Evolutionary conservation across 2,329 filamentous ascomycete species (phyloP).

Genomic region (Xylaria sp.): DNA sequence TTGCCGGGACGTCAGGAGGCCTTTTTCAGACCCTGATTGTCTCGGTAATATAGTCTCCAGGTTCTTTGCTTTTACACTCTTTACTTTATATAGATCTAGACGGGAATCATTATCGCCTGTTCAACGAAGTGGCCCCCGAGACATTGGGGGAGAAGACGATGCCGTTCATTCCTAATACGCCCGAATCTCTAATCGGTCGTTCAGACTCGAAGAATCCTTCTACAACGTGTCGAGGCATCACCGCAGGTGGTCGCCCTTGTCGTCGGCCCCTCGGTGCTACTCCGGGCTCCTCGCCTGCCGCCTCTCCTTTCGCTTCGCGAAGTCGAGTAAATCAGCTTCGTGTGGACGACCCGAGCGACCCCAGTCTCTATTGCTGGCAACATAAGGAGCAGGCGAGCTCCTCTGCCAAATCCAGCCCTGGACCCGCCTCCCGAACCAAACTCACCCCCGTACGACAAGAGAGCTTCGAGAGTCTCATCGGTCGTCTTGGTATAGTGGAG

Average conservation of each 20-base stretch:
- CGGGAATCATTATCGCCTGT: not conserved
- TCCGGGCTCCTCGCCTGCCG: constrained; percentile 49
- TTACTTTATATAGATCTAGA: not conserved
- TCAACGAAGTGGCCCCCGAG: constrained; percentile 1
- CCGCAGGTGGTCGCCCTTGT: constrained; percentile 83
- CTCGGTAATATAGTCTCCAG: not conserved
- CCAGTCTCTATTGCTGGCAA: constrained; percentile 89
- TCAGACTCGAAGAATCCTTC: constrained; percentile 86
- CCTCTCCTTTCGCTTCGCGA: constrained; percentile 42
- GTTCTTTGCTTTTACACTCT: not conserved
- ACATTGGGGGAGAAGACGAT: constrained; percentile 54
- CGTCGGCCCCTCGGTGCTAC: constrained; percentile 73
- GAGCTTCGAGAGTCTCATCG: constrained; percentile 88
- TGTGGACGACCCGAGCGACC: constrained; percentile 64
- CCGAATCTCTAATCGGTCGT: constrained; percentile 81
- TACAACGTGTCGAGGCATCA: constrained; percentile 90
- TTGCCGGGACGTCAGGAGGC: constrained; percentile 17
- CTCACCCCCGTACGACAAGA: constrained; percentile 72
- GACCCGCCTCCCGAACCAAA: constrained; percentile 56
- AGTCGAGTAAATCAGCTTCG: constrained; percentile 50
- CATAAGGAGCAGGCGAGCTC: constrained; percentile 85
- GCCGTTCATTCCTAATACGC: constrained; percentile 77
- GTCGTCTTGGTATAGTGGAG: constrained; percentile 79
- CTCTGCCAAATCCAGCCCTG: constrained; percentile 60
- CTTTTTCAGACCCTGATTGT: constrained; percentile 1